Percentiles rank a stretch among this genome's conserved stretches.
Evolutionary conservation across 805 yeast species (phyloP).

Genomic region (Candida andamanensis): DNA sequence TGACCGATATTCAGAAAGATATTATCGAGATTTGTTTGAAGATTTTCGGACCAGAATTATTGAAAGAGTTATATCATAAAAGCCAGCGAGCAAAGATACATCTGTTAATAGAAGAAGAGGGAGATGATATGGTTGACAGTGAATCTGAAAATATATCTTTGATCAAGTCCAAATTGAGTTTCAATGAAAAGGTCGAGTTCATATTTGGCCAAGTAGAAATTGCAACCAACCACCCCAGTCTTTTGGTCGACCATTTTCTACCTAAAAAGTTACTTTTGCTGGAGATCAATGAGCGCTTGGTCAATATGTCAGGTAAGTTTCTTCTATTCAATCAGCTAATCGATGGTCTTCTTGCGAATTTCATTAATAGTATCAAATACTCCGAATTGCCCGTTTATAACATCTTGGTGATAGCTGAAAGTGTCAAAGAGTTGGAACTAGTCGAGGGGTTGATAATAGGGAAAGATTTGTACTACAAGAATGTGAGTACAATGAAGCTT

Average conservation of each 20-base stretch:
- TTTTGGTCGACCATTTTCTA: conserved; percentile 72
- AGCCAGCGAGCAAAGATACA: conserved; percentile 31
- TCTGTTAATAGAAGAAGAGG: conserved; percentile 21
- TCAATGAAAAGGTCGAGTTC: conserved; percentile 34
- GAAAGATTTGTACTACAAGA: conserved; percentile 54
- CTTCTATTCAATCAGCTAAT: conserved; percentile 47
- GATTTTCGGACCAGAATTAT: conserved; percentile 23
- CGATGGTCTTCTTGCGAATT: conserved; percentile 22
- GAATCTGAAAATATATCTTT: conserved; percentile 3
- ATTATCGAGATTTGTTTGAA: conserved; percentile 28
- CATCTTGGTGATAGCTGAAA: conserved; percentile 49
- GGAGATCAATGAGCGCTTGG: conserved; percentile 56
- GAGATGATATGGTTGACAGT: conserved; percentile 2
- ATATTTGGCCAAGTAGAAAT: conserved; percentile 43
- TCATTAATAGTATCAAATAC: conserved; percentile 13
- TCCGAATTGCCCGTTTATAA: conserved; percentile 12
- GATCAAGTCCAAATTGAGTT: conserved; percentile 3
- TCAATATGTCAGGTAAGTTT: conserved; percentile 56
- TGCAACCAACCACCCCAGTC: conserved; percentile 61
- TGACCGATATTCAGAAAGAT: conserved; percentile 31
- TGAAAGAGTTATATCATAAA: conserved; percentile 17
- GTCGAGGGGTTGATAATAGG: conserved; percentile 79
- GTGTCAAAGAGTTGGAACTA: conserved; percentile 66
- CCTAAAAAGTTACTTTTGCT: conserved; percentile 63
- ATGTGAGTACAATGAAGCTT: conserved; percentile 63